Conservation (phyloP, 345 rosid species). For the Iberis pinnata region DNA sequence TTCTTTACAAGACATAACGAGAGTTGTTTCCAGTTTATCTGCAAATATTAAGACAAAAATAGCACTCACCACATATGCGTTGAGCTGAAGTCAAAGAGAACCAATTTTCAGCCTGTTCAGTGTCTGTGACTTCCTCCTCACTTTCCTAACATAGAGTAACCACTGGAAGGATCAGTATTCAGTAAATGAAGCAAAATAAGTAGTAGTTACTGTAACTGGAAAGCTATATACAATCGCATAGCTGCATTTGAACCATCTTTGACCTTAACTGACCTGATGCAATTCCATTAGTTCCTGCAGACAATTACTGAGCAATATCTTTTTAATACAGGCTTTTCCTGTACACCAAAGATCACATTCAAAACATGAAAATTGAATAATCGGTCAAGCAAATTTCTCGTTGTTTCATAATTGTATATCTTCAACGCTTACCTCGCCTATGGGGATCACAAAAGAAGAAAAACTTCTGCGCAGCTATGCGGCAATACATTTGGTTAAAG, state of each 20-base stretch:
- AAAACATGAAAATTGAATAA: neutral
- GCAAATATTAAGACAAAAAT: neutral
- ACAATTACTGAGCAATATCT: constrained; percentile 92
- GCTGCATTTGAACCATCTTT: constrained; percentile 5
- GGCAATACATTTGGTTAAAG: constrained; percentile 85
- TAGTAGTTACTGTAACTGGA: constrained; percentile 4
- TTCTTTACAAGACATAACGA: constrained; percentile 5
- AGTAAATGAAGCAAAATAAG: neutral
- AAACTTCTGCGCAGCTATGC: constrained; percentile 94
- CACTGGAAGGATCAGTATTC: neutral
- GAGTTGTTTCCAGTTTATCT: constrained; percentile 9
- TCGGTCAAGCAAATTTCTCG: constrained; percentile 1
- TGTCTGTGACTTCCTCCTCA: constrained; percentile 96
- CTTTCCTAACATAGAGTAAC: constrained; percentile 53
- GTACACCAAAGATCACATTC: constrained; percentile 19
- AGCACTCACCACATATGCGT: constrained; percentile 75
- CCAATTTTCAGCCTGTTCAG: constrained; percentile 99
- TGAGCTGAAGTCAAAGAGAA: constrained; percentile 98
- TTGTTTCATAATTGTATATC: neutral
- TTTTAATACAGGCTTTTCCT: constrained; percentile 97
- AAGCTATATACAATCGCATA: constrained; percentile 2
- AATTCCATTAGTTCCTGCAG: constrained; percentile 99
- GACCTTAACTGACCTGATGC: constrained; percentile 63
- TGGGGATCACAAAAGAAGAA: constrained; percentile 99
- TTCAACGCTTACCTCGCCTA: constrained; percentile 61